Conservation (phyloP, 495 filamentous ascomycete species). For the Penicillium alfredii region DNA sequence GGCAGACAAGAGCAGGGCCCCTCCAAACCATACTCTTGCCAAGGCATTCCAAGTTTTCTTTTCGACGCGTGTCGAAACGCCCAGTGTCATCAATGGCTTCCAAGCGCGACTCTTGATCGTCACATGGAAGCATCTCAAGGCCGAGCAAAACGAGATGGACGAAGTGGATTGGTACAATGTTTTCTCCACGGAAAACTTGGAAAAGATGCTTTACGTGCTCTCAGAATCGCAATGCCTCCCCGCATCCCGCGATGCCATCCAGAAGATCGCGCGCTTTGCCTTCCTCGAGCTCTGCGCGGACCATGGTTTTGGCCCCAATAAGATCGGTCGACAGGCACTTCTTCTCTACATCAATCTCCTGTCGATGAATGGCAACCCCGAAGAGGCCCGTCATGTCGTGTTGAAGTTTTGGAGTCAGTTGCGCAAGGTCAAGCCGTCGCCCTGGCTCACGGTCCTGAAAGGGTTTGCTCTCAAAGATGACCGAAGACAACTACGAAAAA, state of each 20-base stretch:
- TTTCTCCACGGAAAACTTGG: conserved; percentile 48
- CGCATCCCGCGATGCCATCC: conserved; percentile 27
- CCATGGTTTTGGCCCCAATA: conserved; percentile 32
- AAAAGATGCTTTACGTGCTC: conserved; percentile 36
- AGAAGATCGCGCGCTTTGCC: conserved; percentile 50
- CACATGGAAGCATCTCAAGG: conserved; percentile 54
- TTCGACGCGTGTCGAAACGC: conserved; percentile 40
- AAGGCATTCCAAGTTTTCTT: conserved; percentile 63
- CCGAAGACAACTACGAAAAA: conserved; percentile 34
- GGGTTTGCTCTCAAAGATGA: conserved; percentile 64
- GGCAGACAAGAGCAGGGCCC: conserved; percentile 43
- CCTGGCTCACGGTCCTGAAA: conserved; percentile 56
- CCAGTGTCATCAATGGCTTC: conserved; percentile 52
- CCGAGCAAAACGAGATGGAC: conserved; percentile 31
- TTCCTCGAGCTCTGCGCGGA: conserved; percentile 47
- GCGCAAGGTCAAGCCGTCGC: conserved; percentile 25
- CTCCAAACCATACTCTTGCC: conserved; percentile 51
- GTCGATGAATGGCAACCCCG: conserved; percentile 51
- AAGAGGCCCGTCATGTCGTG: conserved; percentile 50
- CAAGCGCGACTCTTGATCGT: conserved; percentile 54
- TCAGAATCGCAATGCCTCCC: conserved; percentile 33
- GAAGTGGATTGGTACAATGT: conserved; percentile 31
- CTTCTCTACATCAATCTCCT: conserved; percentile 49
- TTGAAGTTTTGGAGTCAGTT: conserved; percentile 38
- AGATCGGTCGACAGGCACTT: conserved; percentile 38